Evolutionary conservation across 192 early-diverging fungal species (phyloP), one percentile per base, ranked within the genome.

Genomic region (Paraglomus brasilianum): DNA sequence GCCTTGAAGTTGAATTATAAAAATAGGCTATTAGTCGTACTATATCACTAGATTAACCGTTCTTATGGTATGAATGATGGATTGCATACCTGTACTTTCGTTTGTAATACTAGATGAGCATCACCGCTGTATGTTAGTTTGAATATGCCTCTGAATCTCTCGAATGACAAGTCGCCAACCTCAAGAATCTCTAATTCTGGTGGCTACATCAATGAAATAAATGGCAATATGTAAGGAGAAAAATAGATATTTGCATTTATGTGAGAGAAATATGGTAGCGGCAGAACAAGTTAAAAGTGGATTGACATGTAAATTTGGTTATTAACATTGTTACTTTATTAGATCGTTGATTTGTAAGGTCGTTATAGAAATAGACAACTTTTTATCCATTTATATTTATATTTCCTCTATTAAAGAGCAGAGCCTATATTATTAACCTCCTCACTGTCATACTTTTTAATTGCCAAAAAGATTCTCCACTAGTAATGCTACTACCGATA

Each of bases 111-210:
- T 21, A 99, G 82, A 69, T 87, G 88, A 46, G 95, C 96, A 77
- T 99, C 95, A 11, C 97, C 96, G 59, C 80, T 83, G 75, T 99
- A 99, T 38, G 83, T 87, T 74, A 99, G 82, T 59, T 94, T 93
- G 81, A 99, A 99, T 69, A 98, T 95, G 5, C 88, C 97, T 49
- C 93, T 87, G 78, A 98, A 98, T 53, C 91, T 85, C 73, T 98
- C 95, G 50, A 87, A 87, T n/a, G 89, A 87, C 15, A 99, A 83
- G 64, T 99, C 97, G 49, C 94, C 91, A 72, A 99, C 97, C 64
- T 99, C 97, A 9, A 99, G 78, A 73, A 99, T 95, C 68, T 99
- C 97, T 40, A 99, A 82, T 55, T 98, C 95, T 17, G 97, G 97
- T 5, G 97, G 89, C 84, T 93, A 77, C 1, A 17, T 39, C 38